Evolutionary conservation across 208 protist species (phyloP).

Genomic region (Leishmania tropica): DNA sequence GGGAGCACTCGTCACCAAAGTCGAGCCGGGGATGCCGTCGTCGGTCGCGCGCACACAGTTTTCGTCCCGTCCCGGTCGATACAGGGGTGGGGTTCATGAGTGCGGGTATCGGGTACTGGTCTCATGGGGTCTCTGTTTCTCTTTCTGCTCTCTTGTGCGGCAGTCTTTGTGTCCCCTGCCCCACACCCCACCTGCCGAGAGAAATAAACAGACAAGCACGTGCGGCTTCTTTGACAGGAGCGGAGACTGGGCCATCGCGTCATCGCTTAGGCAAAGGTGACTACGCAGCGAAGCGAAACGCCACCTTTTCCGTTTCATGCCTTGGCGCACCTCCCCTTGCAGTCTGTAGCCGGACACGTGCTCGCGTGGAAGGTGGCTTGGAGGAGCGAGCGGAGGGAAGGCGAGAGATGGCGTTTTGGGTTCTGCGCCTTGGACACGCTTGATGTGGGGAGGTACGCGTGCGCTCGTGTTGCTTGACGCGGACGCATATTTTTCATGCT

Average conservation of each 20-base stretch:
- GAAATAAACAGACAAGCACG: neutral
- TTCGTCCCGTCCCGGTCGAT: neutral
- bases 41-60: neutral
- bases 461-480: neutral
- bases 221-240: neutral
- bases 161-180: neutral
- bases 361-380: neutral
- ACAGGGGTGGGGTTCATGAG: neutral
- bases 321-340: no score
- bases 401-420: neutral
- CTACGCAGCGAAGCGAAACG: neutral
- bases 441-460: neutral
- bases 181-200: neutral
- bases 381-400: neutral
- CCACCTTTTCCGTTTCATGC: neutral
- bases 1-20: neutral
- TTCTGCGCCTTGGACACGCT: neutral
- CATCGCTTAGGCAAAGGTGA: neutral
- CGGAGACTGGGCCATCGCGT: neutral
- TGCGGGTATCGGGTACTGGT: neutral
- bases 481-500: neutral
- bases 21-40: neutral
- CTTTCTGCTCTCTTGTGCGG: neutral
- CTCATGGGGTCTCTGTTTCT: neutral
- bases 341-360: no score